phyloP scores from a whole-genome alignment of 2,329 filamentous ascomycete genomes.

The Apiospora malaysiana region DNA sequence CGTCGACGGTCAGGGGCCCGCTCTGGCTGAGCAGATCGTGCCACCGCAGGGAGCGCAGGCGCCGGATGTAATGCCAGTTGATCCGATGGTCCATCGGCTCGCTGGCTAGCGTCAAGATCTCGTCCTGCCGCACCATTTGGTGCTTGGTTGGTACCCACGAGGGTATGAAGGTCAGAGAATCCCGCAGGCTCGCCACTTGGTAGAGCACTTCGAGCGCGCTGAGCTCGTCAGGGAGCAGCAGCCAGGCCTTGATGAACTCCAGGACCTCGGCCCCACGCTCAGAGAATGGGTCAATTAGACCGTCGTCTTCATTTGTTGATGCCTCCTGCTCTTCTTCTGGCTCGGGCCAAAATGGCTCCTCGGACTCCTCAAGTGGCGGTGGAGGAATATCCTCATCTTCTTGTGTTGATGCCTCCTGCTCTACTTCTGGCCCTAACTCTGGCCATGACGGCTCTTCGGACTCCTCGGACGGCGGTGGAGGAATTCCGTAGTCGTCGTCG shows the following conservation, averaged over 20 bases:
- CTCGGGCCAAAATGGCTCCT: not conserved
- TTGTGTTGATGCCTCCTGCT: not conserved
- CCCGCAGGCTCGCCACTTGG: constrained; percentile 1
- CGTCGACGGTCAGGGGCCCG: not conserved
- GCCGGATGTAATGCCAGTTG: not conserved
- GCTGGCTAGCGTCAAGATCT: not conserved
- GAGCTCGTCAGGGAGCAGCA: not conserved
- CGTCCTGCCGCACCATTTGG: not conserved
- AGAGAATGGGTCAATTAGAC: constrained; percentile 2
- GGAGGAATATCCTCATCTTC: not conserved
- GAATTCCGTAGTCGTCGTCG: not conserved
- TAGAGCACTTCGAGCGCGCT: constrained; percentile 4
- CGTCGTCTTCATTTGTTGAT: not conserved
- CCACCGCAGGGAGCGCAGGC: constrained; percentile 7
- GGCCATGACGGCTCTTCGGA: no score
- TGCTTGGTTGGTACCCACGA: not conserved
- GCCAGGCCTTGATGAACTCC: not conserved
- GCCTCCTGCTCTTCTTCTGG: not conserved
- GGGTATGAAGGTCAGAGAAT: not conserved
- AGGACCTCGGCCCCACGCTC: not conserved
- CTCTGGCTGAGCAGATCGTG: not conserved
- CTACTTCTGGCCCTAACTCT: not conserved
- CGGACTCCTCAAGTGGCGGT: not conserved
- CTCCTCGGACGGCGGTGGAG: not conserved
- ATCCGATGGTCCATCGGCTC: not conserved